Conservation (phyloP, 768 basidiomycete genomes). For the Suillus paluster region DNA sequence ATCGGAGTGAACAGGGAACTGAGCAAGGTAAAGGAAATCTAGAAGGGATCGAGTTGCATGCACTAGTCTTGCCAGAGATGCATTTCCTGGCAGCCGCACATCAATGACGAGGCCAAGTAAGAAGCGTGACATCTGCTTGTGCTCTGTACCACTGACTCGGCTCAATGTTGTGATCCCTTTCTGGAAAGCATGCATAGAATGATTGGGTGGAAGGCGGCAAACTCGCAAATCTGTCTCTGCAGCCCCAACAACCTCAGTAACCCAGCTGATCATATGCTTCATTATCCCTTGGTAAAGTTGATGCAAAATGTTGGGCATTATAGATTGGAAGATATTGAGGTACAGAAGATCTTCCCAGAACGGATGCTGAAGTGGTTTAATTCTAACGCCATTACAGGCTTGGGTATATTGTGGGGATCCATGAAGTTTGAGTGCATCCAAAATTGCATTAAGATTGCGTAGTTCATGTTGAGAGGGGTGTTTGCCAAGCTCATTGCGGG, state of each 20-base stretch:
- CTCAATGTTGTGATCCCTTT: constrained; percentile 41
- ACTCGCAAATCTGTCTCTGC: constrained; percentile 42
- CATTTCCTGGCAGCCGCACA: constrained; percentile 13
- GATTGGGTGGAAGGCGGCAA: constrained; percentile 37
- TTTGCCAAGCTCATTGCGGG: constrained; percentile 10
- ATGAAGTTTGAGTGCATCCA: constrained; percentile 28
- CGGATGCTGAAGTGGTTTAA: constrained; percentile 24
- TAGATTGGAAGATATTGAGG: constrained; percentile 23
- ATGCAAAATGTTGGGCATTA: constrained; percentile 41
- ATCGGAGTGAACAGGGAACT: constrained; percentile 37
- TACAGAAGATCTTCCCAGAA: constrained; percentile 33
- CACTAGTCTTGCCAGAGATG: constrained; percentile 3
- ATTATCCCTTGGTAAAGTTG: constrained; percentile 41
- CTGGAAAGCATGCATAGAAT: constrained; percentile 37
- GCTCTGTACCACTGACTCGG: constrained; percentile 39
- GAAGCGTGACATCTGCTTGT: constrained; percentile 36
- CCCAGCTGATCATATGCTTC: constrained; percentile 39
- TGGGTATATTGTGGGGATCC: constrained; percentile 15
- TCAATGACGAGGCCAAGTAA: constrained; percentile 39
- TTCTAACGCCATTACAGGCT: constrained; percentile 13
- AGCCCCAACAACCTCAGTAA: constrained; percentile 30
- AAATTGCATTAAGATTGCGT: neutral
- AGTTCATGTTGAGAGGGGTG: neutral
- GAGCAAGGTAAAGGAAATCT: constrained; percentile 45
- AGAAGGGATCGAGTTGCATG: constrained; percentile 29